A percentile compares a stretch with the other conserved stretches of the same genome.
Evolutionary conservation across 306 rosid species (phyloP).

Genomic region (Hylodesmum podocarpum): DNA sequence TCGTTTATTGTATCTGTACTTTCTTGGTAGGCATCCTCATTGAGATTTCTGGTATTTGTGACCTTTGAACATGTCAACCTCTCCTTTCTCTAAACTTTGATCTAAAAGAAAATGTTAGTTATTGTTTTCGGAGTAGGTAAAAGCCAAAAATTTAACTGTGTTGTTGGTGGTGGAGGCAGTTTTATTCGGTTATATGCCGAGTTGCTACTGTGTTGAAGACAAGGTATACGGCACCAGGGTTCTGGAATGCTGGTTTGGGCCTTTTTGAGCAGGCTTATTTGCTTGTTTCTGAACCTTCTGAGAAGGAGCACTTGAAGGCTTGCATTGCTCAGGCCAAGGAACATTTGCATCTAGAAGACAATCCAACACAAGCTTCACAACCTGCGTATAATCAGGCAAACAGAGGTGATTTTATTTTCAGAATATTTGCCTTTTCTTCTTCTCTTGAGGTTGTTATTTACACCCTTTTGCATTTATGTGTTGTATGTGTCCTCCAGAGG

Average conservation of each 20-base stretch:
- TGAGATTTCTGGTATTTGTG: background rate
- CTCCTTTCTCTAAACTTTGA: background rate
- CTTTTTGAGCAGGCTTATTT: constrained; percentile 67
- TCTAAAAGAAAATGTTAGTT: background rate
- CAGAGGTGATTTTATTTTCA: constrained; percentile 45
- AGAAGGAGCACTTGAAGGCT: constrained; percentile 55
- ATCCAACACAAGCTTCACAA: constrained; percentile 44
- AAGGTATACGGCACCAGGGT: constrained; percentile 78
- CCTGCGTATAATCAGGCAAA: constrained; percentile 34
- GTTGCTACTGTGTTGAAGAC: constrained; percentile 84
- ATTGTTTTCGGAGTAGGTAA: constrained; percentile 21
- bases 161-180: constrained; percentile 45
- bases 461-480: background rate
- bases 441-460: background rate
- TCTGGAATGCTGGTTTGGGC: constrained; percentile 79
- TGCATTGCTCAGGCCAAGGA: constrained; percentile 73
- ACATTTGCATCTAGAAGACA: constrained; percentile 56
- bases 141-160: background rate
- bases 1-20: background rate
- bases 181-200: constrained; percentile 65
- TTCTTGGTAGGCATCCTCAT: background rate
- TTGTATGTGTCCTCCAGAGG: background rate
- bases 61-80: background rate
- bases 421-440: background rate
- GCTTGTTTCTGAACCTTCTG: constrained; percentile 55